phyloP scores from a whole-genome alignment of 2,329 filamentous ascomycete species.

The Drechslera avenae region DNA sequence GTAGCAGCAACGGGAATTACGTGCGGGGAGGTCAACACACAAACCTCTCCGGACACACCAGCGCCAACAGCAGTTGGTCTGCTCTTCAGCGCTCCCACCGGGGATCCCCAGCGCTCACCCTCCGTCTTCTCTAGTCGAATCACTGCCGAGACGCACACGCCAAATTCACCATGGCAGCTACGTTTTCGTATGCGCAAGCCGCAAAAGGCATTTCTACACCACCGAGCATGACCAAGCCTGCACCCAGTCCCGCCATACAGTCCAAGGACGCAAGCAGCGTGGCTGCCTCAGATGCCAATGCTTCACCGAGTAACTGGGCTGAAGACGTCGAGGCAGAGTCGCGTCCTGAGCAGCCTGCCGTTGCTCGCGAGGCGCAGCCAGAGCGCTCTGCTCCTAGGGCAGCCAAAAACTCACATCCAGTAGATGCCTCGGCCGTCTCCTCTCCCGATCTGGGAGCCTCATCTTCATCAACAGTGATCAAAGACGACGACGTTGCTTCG shows the following conservation, averaged over 20 bases:
- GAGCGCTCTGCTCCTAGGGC: conserved; percentile 26
- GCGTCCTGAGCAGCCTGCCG: conserved; percentile 32
- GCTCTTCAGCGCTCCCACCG: conserved; percentile 37
- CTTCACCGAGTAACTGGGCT: conserved; percentile 51
- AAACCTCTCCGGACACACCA: conserved; percentile 51
- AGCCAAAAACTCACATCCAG: conserved; percentile 17
- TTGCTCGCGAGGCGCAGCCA: conserved; percentile 27
- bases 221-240: conserved; percentile 52
- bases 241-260: conserved; percentile 51
- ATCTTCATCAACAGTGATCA: conserved; percentile 59
- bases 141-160: conserved; percentile 11
- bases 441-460: conserved; percentile 62
- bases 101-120: conserved; percentile 34
- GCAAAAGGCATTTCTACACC: conserved; percentile 74
- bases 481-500: conserved; percentile 66
- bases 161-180: conserved; percentile 43
- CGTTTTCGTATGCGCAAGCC: conserved; percentile 94
- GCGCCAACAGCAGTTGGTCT: conserved; percentile 38
- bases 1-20: conserved; percentile 25
- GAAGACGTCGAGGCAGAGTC: conserved; percentile 54
- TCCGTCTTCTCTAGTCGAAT: conserved; percentile 11
- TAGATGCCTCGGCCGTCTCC: conserved; percentile 41
- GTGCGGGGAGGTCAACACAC: conserved; percentile 49
- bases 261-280: conserved; percentile 46
- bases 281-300: conserved; percentile 29